These are phyloP conservation scores for Sonneratia caseolaris DNA, from an alignment of 345 rosid species.

Conservation along the genomic window DNA sequence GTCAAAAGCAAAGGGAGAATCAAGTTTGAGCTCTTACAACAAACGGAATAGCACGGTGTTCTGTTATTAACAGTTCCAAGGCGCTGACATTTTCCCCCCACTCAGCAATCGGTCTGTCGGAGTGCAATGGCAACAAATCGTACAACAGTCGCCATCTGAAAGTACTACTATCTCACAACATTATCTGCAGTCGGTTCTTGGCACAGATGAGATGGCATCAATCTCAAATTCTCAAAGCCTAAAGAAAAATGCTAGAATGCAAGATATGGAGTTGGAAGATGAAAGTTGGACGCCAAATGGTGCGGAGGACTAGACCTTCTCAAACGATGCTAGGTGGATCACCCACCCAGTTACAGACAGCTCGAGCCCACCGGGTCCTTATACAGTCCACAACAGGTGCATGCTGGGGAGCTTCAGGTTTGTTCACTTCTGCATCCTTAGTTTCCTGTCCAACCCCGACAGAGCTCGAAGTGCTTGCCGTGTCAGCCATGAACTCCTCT, in stretches of 20 bases:
- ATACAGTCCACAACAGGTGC: constrained; percentile 94
- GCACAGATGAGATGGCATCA: neutral
- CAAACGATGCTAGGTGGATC: constrained; percentile 97
- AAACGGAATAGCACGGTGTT: neutral
- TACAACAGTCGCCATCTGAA: neutral
- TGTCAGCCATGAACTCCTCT: constrained; percentile 79
- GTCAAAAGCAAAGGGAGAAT: neutral
- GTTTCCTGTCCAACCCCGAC: constrained; percentile 20
- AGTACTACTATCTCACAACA: neutral
- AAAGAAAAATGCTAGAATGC: neutral
- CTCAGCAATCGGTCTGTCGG: neutral
- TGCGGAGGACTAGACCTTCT: constrained; percentile 2
- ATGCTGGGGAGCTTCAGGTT: constrained; percentile 71
- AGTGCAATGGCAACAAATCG: neutral
- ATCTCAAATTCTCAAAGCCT: neutral
- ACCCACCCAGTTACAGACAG: constrained; percentile 81
- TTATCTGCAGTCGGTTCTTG: neutral
- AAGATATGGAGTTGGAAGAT: no score
- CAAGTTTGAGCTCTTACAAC: neutral
- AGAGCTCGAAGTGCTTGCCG: constrained; percentile 32
- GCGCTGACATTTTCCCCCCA: neutral
- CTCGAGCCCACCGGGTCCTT: constrained; percentile 91
- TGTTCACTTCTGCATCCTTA: constrained; percentile 49
- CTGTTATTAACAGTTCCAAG: constrained; percentile 5
- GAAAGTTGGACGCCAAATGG: neutral